These are phyloP conservation scores for Cucumis hystrix DNA, from an alignment of 306 rosid species.

Conservation along the genomic window DNA sequence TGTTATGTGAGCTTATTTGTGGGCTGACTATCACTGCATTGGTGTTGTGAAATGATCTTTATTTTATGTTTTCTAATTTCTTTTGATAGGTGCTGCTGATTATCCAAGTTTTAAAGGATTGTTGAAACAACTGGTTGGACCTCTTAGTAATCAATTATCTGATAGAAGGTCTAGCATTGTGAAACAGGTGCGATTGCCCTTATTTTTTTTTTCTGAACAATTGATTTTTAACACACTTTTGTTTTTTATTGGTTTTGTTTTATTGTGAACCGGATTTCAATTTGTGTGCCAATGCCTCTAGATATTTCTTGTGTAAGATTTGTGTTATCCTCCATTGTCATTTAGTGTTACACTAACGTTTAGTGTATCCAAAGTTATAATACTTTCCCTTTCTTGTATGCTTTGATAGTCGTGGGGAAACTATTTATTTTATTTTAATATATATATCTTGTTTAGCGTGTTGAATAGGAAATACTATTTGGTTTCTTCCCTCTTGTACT, in stretches of 20 bases:
- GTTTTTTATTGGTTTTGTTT: background rate
- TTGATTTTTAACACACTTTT: conserved; percentile 7
- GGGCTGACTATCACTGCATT: background rate
- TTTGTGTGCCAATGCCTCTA: background rate
- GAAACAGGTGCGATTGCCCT: conserved; percentile 61
- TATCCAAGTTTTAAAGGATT: conserved; percentile 78
- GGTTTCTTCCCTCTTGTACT: background rate
- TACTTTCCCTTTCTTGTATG: background rate
- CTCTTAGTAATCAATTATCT: conserved; percentile 78
- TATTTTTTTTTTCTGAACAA: background rate
- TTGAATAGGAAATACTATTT: background rate
- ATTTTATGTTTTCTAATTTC: conserved; percentile 6
- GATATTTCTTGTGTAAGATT: background rate
- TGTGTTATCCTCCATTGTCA: background rate
- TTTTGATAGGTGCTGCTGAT: conserved; percentile 72
- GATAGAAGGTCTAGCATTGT: conserved; percentile 96
- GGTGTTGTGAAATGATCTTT: background rate
- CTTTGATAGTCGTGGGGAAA: background rate
- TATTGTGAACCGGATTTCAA: background rate
- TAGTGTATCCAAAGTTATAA: background rate
- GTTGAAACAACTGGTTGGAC: conserved; percentile 89
- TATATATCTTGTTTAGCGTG: background rate
- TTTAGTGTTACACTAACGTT: background rate
- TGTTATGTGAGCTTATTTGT: background rate
- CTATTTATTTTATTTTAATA: background rate